Percentiles rank a stretch among this genome's conserved stretches.
Evolutionary conservation across 2,329 filamentous ascomycete genomes (phyloP).

Genomic region (Sporothrix protearum): DNA sequence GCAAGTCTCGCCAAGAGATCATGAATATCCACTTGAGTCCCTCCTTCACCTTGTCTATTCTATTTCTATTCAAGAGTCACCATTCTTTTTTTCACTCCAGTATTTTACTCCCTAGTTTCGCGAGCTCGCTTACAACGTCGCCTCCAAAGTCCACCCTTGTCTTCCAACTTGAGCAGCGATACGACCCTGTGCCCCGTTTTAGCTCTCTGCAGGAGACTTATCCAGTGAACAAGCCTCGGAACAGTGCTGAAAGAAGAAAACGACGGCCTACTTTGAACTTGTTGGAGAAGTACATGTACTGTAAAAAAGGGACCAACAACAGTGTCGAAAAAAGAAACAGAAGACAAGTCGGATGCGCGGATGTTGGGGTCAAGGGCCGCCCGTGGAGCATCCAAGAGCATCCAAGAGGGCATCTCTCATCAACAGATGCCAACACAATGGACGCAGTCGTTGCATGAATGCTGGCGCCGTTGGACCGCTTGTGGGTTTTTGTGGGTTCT

Average conservation of each 20-base stretch:
- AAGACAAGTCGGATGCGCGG: neutral
- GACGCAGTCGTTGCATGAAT: neutral
- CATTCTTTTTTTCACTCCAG: neutral
- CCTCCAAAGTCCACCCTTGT: neutral
- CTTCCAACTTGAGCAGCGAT: conserved; percentile 1
- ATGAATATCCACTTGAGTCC: neutral
- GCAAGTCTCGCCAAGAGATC: conserved; percentile 1
- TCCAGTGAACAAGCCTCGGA: neutral
- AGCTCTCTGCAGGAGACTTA: conserved; percentile 19
- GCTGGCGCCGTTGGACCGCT: neutral
- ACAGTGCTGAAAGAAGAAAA: neutral
- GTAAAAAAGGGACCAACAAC: neutral
- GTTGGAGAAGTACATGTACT: too few relatives aligned
- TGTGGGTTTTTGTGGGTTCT: neutral
- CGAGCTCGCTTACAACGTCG: neutral
- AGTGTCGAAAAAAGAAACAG: neutral
- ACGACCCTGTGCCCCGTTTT: conserved; percentile 18
- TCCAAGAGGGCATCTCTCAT: neutral
- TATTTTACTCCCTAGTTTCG: neutral
- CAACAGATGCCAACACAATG: neutral
- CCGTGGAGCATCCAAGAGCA: neutral
- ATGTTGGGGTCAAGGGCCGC: neutral
- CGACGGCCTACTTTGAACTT: too few relatives aligned
- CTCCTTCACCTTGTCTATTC: too few relatives aligned
- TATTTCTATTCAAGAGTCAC: neutral